phyloP scores from a whole-genome alignment of 148 eudicot genomes.

The Persicaria tinctoria region DNA sequence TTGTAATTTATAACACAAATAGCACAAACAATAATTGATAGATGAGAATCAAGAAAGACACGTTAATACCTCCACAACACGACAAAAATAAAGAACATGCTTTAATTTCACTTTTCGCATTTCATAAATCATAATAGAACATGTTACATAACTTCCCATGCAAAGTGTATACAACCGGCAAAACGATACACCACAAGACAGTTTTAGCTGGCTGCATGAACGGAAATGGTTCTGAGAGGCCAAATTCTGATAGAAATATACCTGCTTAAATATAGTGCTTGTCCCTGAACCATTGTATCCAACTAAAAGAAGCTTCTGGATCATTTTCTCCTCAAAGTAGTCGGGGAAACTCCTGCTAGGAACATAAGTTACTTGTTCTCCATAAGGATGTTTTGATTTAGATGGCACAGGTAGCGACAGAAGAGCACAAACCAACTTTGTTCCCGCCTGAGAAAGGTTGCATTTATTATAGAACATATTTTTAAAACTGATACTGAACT shows the following conservation, averaged over 20 bases:
- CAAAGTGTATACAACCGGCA: not conserved
- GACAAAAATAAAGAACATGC: not conserved
- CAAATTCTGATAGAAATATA: constrained; percentile 17
- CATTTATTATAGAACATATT: not conserved
- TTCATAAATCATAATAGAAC: too few relatives aligned
- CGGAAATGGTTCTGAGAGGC: not conserved
- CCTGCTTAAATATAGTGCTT: constrained; percentile 96
- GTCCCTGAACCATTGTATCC: constrained; percentile 89
- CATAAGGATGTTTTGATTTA: constrained; percentile 40
- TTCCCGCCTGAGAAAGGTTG: constrained; percentile 61
- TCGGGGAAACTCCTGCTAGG: constrained; percentile 47
- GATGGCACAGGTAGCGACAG: constrained; percentile 90
- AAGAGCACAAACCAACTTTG: constrained; percentile 86
- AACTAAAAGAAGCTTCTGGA: constrained; percentile 76
- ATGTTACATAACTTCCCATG: not conserved
- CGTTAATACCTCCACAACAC: not conserved
- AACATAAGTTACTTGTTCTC: constrained; percentile 50
- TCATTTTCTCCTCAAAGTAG: constrained; percentile 57
- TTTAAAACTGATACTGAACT: not conserved
- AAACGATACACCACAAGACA: not conserved
- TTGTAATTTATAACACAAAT: not conserved
- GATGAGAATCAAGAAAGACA: not conserved
- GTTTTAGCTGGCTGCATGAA: not conserved
- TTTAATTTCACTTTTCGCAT: not conserved
- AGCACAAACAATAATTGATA: not conserved